A percentile compares a stretch with the other conserved stretches of the same genome.
Evolutionary conservation across 371 early-diverging fungal genomes (phyloP).

Genomic region (Thermomucor indicae-seudaticae): DNA sequence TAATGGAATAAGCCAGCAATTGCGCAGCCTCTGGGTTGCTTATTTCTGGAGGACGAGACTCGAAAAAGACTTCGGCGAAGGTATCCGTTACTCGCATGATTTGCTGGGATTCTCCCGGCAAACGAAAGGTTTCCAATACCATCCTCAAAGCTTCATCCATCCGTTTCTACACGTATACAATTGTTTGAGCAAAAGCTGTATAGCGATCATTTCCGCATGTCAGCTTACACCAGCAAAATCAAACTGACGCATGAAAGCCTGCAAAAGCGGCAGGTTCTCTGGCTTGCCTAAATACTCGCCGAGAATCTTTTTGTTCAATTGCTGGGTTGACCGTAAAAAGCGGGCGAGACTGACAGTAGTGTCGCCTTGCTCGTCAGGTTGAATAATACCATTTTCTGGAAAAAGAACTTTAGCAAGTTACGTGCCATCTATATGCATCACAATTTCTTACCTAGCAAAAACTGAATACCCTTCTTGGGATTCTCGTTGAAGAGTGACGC

Average conservation of each 20-base stretch:
- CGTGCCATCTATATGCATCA: too few relatives aligned
- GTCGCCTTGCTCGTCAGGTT: slow-evolving; percentile 41
- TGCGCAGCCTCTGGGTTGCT: slow-evolving; percentile 72
- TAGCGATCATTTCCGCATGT: not conserved
- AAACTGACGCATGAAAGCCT: slow-evolving; percentile 80
- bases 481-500: slow-evolving; percentile 80
- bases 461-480: slow-evolving; percentile 81
- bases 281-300: slow-evolving; percentile 90
- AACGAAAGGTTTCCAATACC: slow-evolving; percentile 81
- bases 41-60: slow-evolving; percentile 58
- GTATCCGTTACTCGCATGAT: slow-evolving; percentile 89
- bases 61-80: slow-evolving; percentile 79
- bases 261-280: slow-evolving; percentile 70
- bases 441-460: slow-evolving; percentile 43
- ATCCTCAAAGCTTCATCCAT: slow-evolving; percentile 86
- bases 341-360: slow-evolving; percentile 58
- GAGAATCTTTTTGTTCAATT: slow-evolving; percentile 72
- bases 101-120: slow-evolving; percentile 94
- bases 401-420: slow-evolving; percentile 1
- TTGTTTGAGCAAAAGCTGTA: not conserved
- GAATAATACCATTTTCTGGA: slow-evolving; percentile 47
- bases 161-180: slow-evolving; percentile 48
- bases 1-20: slow-evolving; percentile 82
- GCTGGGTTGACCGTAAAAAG: slow-evolving; percentile 71
- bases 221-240: slow-evolving; percentile 68